Evolutionary conservation across 1,284 basidiomycete species (phyloP).

Genomic region (Malassezia nana): DNA sequence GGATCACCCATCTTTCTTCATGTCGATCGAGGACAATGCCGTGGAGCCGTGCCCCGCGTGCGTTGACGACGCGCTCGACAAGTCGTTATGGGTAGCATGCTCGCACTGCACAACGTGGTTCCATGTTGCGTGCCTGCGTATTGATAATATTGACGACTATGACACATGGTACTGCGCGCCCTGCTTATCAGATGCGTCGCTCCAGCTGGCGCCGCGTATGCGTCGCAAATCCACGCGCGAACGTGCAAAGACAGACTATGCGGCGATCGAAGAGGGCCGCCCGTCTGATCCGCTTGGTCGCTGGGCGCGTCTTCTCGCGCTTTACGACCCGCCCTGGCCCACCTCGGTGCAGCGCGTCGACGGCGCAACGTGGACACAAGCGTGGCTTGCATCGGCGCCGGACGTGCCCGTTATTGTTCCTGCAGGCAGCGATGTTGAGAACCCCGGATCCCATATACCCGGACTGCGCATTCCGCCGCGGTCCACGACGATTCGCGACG

Average conservation of each 20-base stretch:
- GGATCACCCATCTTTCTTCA: no score
- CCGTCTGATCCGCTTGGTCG: slow-evolving; percentile 31
- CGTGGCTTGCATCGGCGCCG: slow-evolving; percentile 26
- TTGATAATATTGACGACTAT: slow-evolving; percentile 26
- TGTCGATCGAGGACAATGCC: neutral
- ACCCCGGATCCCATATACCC: slow-evolving; percentile 20
- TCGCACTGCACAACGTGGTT: slow-evolving; percentile 33
- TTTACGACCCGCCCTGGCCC: slow-evolving; percentile 19
- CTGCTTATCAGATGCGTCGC: slow-evolving; percentile 19
- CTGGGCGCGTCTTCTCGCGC: slow-evolving; percentile 25
- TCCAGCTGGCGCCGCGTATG: slow-evolving; percentile 14
- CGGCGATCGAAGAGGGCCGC: slow-evolving; percentile 33
- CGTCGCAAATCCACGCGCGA: slow-evolving; percentile 25
- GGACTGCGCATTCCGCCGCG: slow-evolving; percentile 67
- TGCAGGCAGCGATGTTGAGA: neutral
- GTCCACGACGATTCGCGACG: slow-evolving; percentile 63
- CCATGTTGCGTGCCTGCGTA: slow-evolving; percentile 29
- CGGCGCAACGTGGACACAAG: slow-evolving; percentile 27
- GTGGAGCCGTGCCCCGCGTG: slow-evolving; percentile 9
- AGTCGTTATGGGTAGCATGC: slow-evolving; percentile 28
- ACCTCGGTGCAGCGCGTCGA: slow-evolving; percentile 23
- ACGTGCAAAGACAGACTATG: slow-evolving; percentile 30
- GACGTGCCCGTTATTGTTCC: slow-evolving; percentile 27
- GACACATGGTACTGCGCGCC: slow-evolving; percentile 32
- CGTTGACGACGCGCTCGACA: neutral